Percentiles rank a stretch among this genome's conserved stretches.
Evolutionary conservation across 2,329 filamentous ascomycete genomes (phyloP).

Genomic region (Cercospora berteroae): DNA sequence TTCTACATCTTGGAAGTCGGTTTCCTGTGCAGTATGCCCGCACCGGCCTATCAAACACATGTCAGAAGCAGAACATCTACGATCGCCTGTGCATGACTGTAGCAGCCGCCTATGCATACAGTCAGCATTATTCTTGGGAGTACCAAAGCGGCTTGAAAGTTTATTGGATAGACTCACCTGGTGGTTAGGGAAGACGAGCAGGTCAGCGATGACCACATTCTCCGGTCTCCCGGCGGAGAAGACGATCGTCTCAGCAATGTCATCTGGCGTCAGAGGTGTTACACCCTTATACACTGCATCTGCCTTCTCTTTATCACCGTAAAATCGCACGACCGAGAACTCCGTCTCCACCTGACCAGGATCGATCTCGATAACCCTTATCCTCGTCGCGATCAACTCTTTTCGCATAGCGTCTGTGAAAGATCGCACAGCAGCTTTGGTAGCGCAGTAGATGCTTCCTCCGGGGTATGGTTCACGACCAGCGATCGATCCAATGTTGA

Average conservation of each 20-base stretch:
- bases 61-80: background rate
- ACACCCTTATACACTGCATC: slow-evolving; percentile 84
- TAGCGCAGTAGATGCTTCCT: slow-evolving; percentile 89
- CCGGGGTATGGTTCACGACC: slow-evolving; percentile 81
- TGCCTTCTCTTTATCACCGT: slow-evolving; percentile 84
- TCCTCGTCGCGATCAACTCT: slow-evolving; percentile 76
- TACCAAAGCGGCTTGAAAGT: slow-evolving; percentile 45
- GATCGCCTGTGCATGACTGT: slow-evolving; percentile 18
- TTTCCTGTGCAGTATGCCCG: slow-evolving; percentile 9
- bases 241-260: slow-evolving; percentile 87
- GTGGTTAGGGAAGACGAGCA: slow-evolving; percentile 82
- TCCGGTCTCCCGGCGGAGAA: slow-evolving; percentile 80
- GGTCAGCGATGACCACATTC: slow-evolving; percentile 88
- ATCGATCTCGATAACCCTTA: slow-evolving; percentile 83
- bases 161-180: slow-evolving; percentile 60
- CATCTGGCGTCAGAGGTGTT: slow-evolving; percentile 81
- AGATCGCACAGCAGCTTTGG: slow-evolving; percentile 80
- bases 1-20: slow-evolving; percentile 6
- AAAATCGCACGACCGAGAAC: slow-evolving; percentile 84
- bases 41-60: background rate
- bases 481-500: slow-evolving; percentile 93
- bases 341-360: slow-evolving; percentile 93
- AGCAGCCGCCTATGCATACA: slow-evolving; percentile 19
- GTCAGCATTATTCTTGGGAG: slow-evolving; percentile 15
- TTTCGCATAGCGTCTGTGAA: slow-evolving; percentile 81